Evolutionary conservation across 306 rosid species (phyloP).

Genomic region (Glycine tomentella): DNA sequence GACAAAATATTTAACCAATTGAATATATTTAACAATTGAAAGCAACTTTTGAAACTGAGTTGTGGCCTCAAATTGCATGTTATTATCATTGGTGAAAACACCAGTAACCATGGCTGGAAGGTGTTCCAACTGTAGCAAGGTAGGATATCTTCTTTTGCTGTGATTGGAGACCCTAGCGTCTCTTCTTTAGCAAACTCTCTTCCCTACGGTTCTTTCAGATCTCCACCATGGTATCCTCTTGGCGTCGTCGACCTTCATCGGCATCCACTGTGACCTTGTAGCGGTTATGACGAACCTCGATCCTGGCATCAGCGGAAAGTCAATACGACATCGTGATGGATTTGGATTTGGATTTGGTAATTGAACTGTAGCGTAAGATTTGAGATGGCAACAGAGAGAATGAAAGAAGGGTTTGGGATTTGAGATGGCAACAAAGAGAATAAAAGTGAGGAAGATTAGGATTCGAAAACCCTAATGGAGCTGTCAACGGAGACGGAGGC

Average conservation of each 20-base stretch:
- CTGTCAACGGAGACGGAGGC: no score
- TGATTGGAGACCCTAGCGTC: constrained; percentile 76
- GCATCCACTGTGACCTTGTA: constrained; percentile 93
- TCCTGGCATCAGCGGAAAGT: constrained; percentile 62
- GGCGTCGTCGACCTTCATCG: constrained; percentile 83
- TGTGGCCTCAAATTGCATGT: constrained; percentile 76
- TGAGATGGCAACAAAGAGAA: no score
- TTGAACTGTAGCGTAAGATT: constrained; percentile 7
- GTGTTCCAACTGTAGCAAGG: constrained; percentile 70
- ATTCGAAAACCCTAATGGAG: no score
- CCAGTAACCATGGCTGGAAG: constrained; percentile 83
- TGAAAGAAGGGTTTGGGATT: neutral
- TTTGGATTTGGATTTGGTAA: constrained; percentile 13
- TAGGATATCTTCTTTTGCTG: constrained; percentile 53
- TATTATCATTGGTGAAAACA: constrained; percentile 67
- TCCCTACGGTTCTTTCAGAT: constrained; percentile 85
- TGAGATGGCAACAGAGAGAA: neutral
- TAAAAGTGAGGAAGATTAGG: no score
- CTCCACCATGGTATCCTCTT: constrained; percentile 90
- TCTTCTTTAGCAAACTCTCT: constrained; percentile 85
- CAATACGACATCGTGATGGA: constrained; percentile 71
- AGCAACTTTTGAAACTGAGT: constrained; percentile 87
- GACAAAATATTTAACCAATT: constrained; percentile 62
- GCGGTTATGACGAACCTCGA: constrained; percentile 85
- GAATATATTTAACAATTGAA: constrained; percentile 86